Percentiles rank a stretch among this genome's conserved stretches.
These are phyloP conservation scores for Tulasnella sp. DNA, from an alignment of 768 basidiomycete genomes.

Conservation along the genomic window DNA sequence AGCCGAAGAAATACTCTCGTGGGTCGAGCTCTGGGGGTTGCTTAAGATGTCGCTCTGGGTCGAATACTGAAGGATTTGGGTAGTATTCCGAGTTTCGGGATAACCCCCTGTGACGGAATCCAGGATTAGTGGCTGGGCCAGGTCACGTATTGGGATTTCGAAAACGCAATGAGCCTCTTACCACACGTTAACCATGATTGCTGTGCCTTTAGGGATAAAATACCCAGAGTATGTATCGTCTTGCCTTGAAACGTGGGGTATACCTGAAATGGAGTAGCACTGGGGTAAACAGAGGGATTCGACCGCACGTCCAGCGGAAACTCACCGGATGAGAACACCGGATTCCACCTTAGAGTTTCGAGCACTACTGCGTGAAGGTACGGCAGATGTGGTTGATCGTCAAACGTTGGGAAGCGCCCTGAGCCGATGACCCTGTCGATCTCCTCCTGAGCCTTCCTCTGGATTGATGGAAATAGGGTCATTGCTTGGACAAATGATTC, in stretches of 20 bases:
- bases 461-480: constrained; percentile 31
- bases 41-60: constrained; percentile 15
- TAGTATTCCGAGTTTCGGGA: constrained; percentile 5
- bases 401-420: constrained; percentile 33
- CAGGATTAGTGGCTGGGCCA: neutral
- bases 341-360: constrained; percentile 30
- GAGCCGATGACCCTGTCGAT: constrained; percentile 35
- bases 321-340: constrained; percentile 1
- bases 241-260: neutral
- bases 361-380: constrained; percentile 30
- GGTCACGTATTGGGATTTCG: neutral
- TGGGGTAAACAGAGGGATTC: neutral
- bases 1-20: neutral
- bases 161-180: neutral
- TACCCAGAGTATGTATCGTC: constrained; percentile 1
- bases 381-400: constrained; percentile 29
- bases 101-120: neutral
- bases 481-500: constrained; percentile 30
- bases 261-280: neutral
- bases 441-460: constrained; percentile 40
- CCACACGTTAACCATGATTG: constrained; percentile 6
- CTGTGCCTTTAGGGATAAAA: neutral
- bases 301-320: neutral
- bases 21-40: constrained; percentile 7
- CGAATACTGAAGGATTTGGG: constrained; percentile 16